Evolutionary conservation across 2,329 filamentous ascomycete genomes (phyloP).

Genomic region (Delphinella strobiligena): DNA sequence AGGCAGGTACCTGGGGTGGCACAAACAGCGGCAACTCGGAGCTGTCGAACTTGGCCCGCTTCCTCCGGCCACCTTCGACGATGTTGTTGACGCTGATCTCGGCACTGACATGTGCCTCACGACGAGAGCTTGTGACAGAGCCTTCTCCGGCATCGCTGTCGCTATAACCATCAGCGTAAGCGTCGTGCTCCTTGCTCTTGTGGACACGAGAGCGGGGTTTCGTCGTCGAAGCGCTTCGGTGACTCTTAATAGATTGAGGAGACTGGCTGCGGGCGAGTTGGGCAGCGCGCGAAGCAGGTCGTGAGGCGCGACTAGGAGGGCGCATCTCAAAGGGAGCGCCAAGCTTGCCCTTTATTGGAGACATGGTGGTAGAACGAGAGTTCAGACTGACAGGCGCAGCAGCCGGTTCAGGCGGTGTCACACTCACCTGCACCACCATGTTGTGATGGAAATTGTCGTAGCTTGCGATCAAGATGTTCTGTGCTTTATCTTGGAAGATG

Average conservation of each 20-base stretch:
- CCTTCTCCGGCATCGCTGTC: constrained; percentile 74
- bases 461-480: constrained; percentile 82
- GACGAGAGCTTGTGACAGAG: constrained; percentile 58
- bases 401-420: constrained; percentile 19
- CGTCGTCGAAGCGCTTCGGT: constrained; percentile 67
- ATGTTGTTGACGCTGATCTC: constrained; percentile 98
- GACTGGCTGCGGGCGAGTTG: constrained; percentile 66
- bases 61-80: constrained; percentile 88
- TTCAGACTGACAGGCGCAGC: constrained; percentile 27
- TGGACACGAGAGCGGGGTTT: constrained; percentile 43
- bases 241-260: constrained; percentile 53
- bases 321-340: constrained; percentile 54
- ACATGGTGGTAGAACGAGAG: constrained; percentile 15
- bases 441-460: constrained; percentile 92
- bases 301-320: constrained; percentile 48
- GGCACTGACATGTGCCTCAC: constrained; percentile 81
- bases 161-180: constrained; percentile 56
- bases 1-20: constrained; percentile 83
- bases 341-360: constrained; percentile 44
- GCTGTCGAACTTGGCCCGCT: constrained; percentile 89
- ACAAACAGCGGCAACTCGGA: constrained; percentile 94
- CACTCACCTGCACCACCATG: constrained; percentile 83
- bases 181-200: constrained; percentile 40
- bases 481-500: constrained; percentile 85
- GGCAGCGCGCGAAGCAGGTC: background rate